Percentiles rank a stretch among this genome's conserved stretches.
Evolutionary conservation across 2,329 filamentous ascomycete species (phyloP).

Genomic region (Claviceps pazoutovae): DNA sequence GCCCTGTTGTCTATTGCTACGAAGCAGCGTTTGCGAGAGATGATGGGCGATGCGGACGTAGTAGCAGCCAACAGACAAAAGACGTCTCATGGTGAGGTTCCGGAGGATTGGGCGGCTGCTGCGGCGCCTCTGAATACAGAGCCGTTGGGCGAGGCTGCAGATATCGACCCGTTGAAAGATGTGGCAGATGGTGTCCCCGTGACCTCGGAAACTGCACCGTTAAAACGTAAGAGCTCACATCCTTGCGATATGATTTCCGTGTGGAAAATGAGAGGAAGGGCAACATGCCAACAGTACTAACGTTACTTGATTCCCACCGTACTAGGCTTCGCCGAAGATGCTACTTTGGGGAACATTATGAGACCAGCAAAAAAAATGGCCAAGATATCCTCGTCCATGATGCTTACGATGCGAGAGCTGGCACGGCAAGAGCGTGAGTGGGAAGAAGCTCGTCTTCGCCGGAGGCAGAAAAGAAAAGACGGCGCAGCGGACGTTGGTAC

Average conservation of each 20-base stretch:
- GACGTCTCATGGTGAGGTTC: conserved; percentile 67
- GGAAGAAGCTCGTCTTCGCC: conserved; percentile 58
- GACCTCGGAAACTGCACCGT: conserved; percentile 33
- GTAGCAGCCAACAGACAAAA: conserved; percentile 59
- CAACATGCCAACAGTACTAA: background rate
- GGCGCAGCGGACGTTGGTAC: conserved; percentile 37
- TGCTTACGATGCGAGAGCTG: conserved; percentile 44
- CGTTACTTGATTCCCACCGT: background rate
- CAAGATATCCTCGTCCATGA: conserved; percentile 35
- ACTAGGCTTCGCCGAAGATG: conserved; percentile 26
- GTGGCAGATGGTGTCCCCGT: conserved; percentile 30
- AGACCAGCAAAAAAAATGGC: conserved; percentile 30
- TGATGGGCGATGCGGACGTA: conserved; percentile 64
- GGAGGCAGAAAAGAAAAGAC: conserved; percentile 49
- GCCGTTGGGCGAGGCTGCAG: conserved; percentile 13
- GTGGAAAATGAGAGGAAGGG: background rate
- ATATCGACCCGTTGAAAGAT: conserved; percentile 10
- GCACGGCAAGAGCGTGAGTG: conserved; percentile 53
- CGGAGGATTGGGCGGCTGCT: conserved; percentile 60
- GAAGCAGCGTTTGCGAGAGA: conserved; percentile 60
- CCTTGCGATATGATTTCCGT: background rate
- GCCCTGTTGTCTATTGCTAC: conserved; percentile 71
- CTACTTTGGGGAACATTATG: conserved; percentile 22
- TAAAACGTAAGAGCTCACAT: conserved; percentile 40
- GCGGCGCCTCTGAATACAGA: conserved; percentile 40